Conservation (phyloP, 257 asterid genomes). For the Solanum pennellii region DNA sequence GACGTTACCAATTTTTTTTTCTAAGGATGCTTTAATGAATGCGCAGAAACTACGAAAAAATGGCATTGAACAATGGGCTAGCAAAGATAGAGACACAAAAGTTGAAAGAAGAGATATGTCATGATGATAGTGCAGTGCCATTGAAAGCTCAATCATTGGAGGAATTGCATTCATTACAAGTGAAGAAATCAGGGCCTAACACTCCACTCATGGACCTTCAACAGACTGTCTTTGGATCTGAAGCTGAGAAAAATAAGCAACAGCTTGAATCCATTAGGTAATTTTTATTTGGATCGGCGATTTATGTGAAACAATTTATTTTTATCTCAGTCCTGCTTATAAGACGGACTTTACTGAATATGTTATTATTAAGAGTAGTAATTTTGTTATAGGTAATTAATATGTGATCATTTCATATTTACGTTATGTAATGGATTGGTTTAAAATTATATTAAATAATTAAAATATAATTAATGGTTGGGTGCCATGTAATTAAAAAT, state of each 20-base stretch:
- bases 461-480: no score
- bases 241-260: conserved; percentile 50
- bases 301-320: neutral
- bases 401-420: neutral
- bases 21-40: neutral
- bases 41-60: neutral
- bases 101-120: conserved; percentile 43
- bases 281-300: neutral
- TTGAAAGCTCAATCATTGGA: conserved; percentile 74
- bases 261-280: conserved; percentile 83
- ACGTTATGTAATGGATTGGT: neutral
- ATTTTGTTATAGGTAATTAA: no score
- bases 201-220: conserved; percentile 50
- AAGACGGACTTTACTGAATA: neutral
- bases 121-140: conserved; percentile 59
- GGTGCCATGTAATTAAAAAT: no score
- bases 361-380: neutral
- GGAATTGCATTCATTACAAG: conserved; percentile 79
- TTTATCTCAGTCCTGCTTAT: neutral
- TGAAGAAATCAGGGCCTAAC: conserved; percentile 61
- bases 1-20: no score
- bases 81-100: conserved; percentile 60
- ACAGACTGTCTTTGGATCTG: conserved; percentile 9
- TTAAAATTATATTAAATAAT: no score
- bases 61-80: neutral